Evolutionary conservation across 352 stramenopile genomes (phyloP).

Genomic region (Blastocystis sp.): DNA sequence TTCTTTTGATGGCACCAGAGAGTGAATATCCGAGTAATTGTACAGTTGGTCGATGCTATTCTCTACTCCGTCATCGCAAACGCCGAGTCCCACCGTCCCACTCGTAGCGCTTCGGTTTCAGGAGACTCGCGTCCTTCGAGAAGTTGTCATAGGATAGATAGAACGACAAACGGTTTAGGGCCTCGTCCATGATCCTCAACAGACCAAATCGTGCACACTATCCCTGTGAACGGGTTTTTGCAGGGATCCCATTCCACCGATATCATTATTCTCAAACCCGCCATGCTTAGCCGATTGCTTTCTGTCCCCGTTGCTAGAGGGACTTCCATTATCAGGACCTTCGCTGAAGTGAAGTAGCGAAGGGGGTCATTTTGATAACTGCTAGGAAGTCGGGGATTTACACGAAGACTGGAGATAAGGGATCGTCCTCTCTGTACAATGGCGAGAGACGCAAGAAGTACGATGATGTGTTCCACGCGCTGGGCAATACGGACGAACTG

Average conservation of each 20-base stretch:
- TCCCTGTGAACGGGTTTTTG: not conserved
- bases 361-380: not conserved
- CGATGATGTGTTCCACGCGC: constrained; percentile 85
- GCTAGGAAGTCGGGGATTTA: constrained; percentile 79
- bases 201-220: not conserved
- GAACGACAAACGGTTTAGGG: not conserved
- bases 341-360: constrained; percentile 58
- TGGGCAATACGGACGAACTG: constrained; percentile 88
- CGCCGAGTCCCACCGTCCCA: not conserved
- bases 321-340: not conserved
- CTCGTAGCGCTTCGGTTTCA: not conserved
- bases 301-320: not conserved
- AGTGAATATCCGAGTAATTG: not conserved
- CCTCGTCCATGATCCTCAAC: not conserved
- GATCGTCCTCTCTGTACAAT: constrained; percentile 88
- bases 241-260: not conserved
- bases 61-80: not conserved
- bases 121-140: not conserved
- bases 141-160: constrained; percentile 17
- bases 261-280: too few species aligned
- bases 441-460: constrained; percentile 85
- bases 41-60: not conserved
- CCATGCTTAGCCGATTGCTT: constrained; percentile 18
- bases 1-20: not conserved
- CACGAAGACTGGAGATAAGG: constrained; percentile 89